A percentile compares a stretch with the other conserved stretches of the same genome.
phyloP scores from a whole-genome alignment of 495 filamentous ascomycete species.

The Daldinia concentrica region DNA sequence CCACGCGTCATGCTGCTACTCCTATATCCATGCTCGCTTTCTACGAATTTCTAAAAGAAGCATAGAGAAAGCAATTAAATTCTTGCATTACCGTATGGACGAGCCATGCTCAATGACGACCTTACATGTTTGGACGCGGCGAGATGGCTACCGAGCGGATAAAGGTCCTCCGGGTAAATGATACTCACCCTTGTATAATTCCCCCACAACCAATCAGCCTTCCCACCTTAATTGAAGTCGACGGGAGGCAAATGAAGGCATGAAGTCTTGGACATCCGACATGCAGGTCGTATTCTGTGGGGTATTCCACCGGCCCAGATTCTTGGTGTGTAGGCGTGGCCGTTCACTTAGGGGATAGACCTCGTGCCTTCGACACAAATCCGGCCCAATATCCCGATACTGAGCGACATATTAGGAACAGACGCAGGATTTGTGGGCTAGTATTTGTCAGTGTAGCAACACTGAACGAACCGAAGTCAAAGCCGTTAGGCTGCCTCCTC shows the following conservation, averaged over 20 bases:
- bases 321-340: neutral
- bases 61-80: conserved; percentile 13
- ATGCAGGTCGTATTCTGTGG: conserved; percentile 12
- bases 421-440: neutral
- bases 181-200: conserved; percentile 8
- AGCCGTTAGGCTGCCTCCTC: neutral
- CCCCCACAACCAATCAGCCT: conserved; percentile 15
- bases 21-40: conserved; percentile 13
- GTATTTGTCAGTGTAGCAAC: conserved; percentile 29
- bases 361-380: neutral
- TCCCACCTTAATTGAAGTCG: conserved; percentile 6
- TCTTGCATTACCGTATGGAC: conserved; percentile 10
- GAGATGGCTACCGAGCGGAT: conserved; percentile 41
- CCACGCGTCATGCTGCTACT: neutral
- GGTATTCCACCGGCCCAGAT: conserved; percentile 17
- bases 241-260: conserved; percentile 6
- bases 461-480: conserved; percentile 1
- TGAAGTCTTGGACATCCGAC: neutral
- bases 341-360: neutral
- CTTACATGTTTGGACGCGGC: conserved; percentile 33
- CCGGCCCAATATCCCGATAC: conserved; percentile 2
- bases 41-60: conserved; percentile 15
- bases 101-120: conserved; percentile 32
- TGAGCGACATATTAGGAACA: neutral
- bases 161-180: conserved; percentile 37